These are phyloP conservation scores for Dothideomycetes sp. DNA, from an alignment of 2,329 filamentous ascomycete genomes.

Conservation along the genomic window DNA sequence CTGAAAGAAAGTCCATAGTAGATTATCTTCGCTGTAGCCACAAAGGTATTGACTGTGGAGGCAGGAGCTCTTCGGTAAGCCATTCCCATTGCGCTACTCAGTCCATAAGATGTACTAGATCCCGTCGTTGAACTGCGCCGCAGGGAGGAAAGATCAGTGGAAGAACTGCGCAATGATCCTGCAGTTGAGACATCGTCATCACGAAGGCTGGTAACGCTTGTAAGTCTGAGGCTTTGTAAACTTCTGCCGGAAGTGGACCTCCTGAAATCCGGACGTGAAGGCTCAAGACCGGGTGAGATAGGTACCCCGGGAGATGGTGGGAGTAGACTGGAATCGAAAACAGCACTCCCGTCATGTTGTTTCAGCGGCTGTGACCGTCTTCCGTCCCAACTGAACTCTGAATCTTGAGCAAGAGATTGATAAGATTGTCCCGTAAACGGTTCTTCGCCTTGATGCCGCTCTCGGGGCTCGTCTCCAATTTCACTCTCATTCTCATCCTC, in stretches of 20 bases:
- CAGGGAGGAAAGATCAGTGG: conserved; percentile 9
- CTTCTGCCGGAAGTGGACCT: conserved; percentile 6
- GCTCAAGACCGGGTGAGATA: not conserved
- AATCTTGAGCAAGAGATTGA: not conserved
- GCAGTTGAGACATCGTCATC: conserved; percentile 9
- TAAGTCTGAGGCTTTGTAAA: not conserved
- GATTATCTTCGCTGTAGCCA: conserved; percentile 18
- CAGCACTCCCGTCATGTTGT: not conserved
- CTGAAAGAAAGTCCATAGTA: conserved; percentile 20
- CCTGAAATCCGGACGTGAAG: not conserved
- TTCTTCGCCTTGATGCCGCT: too few species aligned
- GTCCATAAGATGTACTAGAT: conserved; percentile 9
- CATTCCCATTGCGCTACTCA: conserved; percentile 11
- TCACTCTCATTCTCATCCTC: not conserved
- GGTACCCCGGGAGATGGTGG: not conserved
- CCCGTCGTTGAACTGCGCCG: conserved; percentile 10
- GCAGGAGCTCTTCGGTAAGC: conserved; percentile 9
- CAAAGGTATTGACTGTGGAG: conserved; percentile 18
- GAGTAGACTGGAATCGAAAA: conserved; percentile 1
- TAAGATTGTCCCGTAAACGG: not conserved
- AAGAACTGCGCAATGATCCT: not conserved
- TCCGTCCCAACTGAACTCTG: conserved; percentile 3
- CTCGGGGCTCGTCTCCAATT: not conserved
- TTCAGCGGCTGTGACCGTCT: not conserved
- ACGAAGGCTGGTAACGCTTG: conserved; percentile 3